Conservation (phyloP, 768 basidiomycete genomes). For the Kwoniella shandongensis region DNA sequence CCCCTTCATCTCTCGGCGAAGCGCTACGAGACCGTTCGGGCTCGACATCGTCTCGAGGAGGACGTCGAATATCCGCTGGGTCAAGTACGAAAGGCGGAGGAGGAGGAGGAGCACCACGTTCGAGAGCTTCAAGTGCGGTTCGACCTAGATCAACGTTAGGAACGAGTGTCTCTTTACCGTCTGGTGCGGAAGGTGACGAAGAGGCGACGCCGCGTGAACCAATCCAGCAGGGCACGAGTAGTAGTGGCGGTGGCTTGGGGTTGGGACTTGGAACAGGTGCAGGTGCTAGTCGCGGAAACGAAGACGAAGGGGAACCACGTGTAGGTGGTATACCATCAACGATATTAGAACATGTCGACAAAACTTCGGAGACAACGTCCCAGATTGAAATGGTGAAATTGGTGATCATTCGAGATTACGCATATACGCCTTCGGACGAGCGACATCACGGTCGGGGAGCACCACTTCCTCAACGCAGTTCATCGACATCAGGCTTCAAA, state of each 20-base stretch:
- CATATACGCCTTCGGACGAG: conserved; percentile 29
- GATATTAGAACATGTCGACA: too few relatives aligned
- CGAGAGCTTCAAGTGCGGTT: conserved; percentile 1
- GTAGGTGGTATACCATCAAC: too few relatives aligned
- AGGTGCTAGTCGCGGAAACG: too few relatives aligned
- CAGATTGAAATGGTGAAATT: neutral
- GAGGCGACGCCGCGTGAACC: too few relatives aligned
- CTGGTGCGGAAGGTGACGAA: too few relatives aligned
- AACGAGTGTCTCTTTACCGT: conserved; percentile 15
- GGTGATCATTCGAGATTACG: conserved; percentile 41
- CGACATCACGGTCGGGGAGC: conserved; percentile 27
- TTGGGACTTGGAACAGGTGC: too few relatives aligned
- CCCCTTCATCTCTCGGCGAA: neutral
- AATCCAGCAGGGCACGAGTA: neutral
- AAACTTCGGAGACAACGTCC: neutral
- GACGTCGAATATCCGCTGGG: neutral
- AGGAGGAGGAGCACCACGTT: neutral
- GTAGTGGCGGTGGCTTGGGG: neutral
- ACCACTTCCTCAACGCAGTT: conserved; percentile 1
- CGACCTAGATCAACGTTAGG: conserved; percentile 19
- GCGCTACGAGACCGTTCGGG: conserved; percentile 11
- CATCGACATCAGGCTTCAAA: conserved; percentile 1
- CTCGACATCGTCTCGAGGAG: conserved; percentile 11
- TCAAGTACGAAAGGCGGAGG: neutral
- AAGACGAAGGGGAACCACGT: too few relatives aligned